Percentiles rank a stretch among this genome's conserved stretches.
Evolutionary conservation across 1,284 basidiomycete genomes (phyloP).

Genomic region (Xerocomus minutiporus): DNA sequence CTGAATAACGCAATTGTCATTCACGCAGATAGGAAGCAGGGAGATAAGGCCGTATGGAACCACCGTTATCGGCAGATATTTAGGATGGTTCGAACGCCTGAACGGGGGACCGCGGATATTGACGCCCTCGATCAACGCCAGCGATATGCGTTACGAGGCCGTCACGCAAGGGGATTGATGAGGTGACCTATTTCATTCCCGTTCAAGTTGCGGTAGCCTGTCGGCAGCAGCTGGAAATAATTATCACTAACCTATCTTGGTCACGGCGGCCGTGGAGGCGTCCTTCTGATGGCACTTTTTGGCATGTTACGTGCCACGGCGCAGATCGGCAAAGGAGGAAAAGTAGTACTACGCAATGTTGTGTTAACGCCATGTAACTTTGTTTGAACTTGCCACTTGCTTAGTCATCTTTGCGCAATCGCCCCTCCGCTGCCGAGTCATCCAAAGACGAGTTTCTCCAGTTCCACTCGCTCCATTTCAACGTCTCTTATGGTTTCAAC

Average conservation of each 20-base stretch:
- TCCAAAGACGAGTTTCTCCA: constrained; percentile 11
- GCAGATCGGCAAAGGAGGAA: background rate
- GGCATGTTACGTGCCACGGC: background rate
- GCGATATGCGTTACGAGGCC: background rate
- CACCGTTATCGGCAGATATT: background rate
- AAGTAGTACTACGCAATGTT: background rate
- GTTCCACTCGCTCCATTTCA: background rate
- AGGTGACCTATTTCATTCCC: background rate
- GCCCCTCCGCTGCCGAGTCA: constrained; percentile 1
- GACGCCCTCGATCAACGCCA: background rate
- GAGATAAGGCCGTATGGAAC: background rate
- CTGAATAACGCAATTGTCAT: background rate
- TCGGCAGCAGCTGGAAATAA: background rate
- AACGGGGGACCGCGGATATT: constrained; percentile 5
- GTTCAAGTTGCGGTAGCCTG: background rate
- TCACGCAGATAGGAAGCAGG: background rate
- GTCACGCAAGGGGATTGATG: background rate
- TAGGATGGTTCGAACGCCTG: background rate
- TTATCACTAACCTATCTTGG: background rate
- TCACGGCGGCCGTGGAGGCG: constrained; percentile 1
- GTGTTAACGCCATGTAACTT: background rate
- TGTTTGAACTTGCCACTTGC: constrained; percentile 4
- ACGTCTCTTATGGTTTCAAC: constrained; percentile 29
- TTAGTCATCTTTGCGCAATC: constrained; percentile 21
- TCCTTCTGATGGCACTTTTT: background rate